These are phyloP conservation scores for Fusarium sp. DNA, from an alignment of 2,329 filamentous ascomycete species.

Conservation along the genomic window DNA sequence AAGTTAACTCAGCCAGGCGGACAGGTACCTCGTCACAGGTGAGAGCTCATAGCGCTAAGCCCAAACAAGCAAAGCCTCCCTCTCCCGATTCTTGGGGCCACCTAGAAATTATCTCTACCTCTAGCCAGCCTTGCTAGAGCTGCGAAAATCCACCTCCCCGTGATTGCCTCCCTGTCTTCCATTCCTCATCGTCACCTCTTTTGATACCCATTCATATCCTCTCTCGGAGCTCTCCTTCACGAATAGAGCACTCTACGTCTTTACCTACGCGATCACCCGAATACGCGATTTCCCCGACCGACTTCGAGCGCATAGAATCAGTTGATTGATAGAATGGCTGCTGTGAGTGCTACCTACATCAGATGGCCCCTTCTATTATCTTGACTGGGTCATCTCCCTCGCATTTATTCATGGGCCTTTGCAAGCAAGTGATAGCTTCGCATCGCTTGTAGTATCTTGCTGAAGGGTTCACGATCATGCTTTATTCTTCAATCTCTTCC, in stretches of 20 bases:
- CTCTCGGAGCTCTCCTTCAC: conserved; percentile 40
- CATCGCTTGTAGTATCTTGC: conserved; percentile 2
- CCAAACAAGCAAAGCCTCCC: conserved; percentile 36
- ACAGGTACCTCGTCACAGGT: conserved; percentile 34
- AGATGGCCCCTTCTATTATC: conserved; percentile 38
- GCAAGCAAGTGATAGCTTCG: conserved; percentile 20
- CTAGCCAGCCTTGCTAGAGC: conserved; percentile 52
- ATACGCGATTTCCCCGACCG: conserved; percentile 38
- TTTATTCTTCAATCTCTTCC: not conserved
- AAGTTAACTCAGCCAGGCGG: conserved; percentile 25
- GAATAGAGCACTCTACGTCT: conserved; percentile 35
- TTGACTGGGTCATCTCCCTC: conserved; percentile 30
- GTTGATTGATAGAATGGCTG: conserved; percentile 60
- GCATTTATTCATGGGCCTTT: conserved; percentile 9
- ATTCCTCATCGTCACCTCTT: conserved; percentile 51
- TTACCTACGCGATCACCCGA: conserved; percentile 41
- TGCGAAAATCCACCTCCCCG: conserved; percentile 54
- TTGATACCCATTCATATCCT: conserved; percentile 54
- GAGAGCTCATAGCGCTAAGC: conserved; percentile 41
- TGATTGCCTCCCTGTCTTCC: conserved; percentile 51
- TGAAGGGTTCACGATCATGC: not conserved
- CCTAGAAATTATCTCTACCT: conserved; percentile 56
- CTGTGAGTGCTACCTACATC: conserved; percentile 55
- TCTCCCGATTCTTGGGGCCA: conserved; percentile 50
- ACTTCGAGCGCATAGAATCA: conserved; percentile 50